These are phyloP conservation scores for Schizophyllum amplum DNA, from an alignment of 1,284 basidiomycete genomes.

Conservation along the genomic window DNA sequence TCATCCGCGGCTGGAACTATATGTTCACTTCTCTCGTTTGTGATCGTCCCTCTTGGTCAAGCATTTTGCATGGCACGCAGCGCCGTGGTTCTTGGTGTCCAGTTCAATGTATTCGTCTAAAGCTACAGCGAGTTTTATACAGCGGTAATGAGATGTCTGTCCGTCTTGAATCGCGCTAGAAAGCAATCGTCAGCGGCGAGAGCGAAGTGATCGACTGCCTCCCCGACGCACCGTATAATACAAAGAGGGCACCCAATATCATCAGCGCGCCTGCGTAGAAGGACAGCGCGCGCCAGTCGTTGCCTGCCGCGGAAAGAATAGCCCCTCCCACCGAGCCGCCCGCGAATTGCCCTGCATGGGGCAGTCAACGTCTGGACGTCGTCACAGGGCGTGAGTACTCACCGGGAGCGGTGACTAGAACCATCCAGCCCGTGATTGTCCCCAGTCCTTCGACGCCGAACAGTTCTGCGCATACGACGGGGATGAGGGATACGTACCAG, in stretches of 20 bases:
- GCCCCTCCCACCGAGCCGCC: background rate
- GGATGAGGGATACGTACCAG: slow-evolving; percentile 4
- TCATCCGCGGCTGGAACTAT: too few species aligned
- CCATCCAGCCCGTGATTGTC: slow-evolving; percentile 7
- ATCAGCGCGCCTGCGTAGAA: background rate
- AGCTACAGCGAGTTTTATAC: too few species aligned
- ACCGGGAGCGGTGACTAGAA: slow-evolving; percentile 5
- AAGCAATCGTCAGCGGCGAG: background rate
- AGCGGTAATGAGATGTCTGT: background rate
- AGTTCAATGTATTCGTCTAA: too few species aligned
- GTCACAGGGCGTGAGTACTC: background rate
- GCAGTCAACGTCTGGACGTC: background rate
- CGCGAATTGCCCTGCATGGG: background rate
- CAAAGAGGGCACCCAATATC: background rate
- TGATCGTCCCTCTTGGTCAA: too few species aligned
- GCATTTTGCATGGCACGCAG: too few species aligned
- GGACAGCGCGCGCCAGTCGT: background rate
- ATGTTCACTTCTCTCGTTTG: too few species aligned
- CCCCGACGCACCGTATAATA: background rate
- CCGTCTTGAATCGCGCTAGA: background rate
- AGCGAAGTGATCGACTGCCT: background rate
- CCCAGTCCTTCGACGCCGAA: slow-evolving; percentile 4
- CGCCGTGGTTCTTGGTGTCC: too few species aligned
- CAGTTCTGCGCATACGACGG: slow-evolving; percentile 4
- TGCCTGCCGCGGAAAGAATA: background rate